These are phyloP conservation scores for Botrytis galanthina DNA, from an alignment of 2,329 filamentous ascomycete species.

Conservation along the genomic window DNA sequence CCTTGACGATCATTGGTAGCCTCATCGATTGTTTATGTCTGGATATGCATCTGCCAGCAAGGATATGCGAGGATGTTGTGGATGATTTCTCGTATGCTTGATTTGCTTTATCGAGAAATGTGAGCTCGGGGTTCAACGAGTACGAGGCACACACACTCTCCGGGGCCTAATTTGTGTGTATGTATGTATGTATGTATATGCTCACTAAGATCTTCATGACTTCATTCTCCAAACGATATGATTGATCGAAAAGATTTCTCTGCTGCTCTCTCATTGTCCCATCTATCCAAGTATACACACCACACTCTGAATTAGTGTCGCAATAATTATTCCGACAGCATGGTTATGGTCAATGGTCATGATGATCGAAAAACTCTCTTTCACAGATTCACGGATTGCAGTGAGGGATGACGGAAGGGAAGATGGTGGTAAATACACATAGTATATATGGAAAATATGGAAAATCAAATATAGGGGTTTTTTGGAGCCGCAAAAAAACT, in stretches of 20 bases:
- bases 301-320: background rate
- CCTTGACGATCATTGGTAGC: slow-evolving; percentile 7
- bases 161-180: no score
- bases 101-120: background rate
- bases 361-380: background rate
- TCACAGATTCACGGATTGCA: background rate
- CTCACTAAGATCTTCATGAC: background rate
- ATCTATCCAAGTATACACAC: background rate
- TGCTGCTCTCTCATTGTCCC: background rate
- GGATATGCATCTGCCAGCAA: background rate
- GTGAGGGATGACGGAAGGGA: background rate
- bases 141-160: no score
- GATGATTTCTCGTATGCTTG: slow-evolving; percentile 13
- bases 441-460: background rate
- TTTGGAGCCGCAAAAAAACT: background rate
- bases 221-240: background rate
- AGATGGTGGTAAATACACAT: background rate
- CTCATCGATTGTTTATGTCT: slow-evolving; percentile 19
- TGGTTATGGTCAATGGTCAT: background rate
- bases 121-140: slow-evolving; percentile 1
- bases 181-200: background rate
- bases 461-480: background rate
- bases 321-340: slow-evolving; percentile 1
- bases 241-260: background rate
- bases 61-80: slow-evolving; percentile 8